Conservation (phyloP, 768 basidiomycete genomes). For the Terana coerulea region DNA sequence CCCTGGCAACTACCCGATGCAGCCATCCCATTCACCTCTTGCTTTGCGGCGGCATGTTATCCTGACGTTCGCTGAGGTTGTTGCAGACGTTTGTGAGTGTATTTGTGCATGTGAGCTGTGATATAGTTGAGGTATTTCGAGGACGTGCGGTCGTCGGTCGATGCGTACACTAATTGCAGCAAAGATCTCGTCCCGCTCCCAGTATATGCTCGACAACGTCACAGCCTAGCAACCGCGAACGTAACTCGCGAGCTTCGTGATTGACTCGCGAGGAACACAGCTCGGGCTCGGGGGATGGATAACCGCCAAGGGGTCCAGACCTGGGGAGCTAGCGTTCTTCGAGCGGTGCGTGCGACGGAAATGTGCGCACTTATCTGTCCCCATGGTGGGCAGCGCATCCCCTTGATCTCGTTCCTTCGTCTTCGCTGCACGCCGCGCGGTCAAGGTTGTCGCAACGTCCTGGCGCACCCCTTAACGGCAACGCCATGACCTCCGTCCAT, state of each 20-base stretch:
- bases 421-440: slow-evolving; percentile 3
- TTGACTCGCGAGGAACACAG: not conserved
- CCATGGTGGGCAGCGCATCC: slow-evolving; percentile 1
- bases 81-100: too few species aligned
- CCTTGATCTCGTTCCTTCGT: slow-evolving; percentile 4
- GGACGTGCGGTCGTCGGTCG: too few species aligned
- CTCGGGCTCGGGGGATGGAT: slow-evolving; percentile 3
- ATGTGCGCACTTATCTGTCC: slow-evolving; percentile 3
- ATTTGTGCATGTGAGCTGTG: too few species aligned
- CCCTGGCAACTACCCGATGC: too few species aligned
- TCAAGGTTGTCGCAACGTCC: slow-evolving; percentile 2
- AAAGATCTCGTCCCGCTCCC: too few species aligned
- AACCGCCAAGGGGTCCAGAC: not conserved
- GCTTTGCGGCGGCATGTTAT: too few species aligned
- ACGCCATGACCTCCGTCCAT: slow-evolving; percentile 20
- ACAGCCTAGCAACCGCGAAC: slow-evolving; percentile 9
- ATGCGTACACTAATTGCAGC: too few species aligned
- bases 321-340: not conserved
- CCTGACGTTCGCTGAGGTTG: too few species aligned
- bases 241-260: slow-evolving; percentile 2
- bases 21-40: too few species aligned
- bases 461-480: not conserved
- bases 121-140: too few species aligned
- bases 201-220: too few species aligned
- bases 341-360: not conserved